Base-by-base conservation (phyloP, 2,329 filamentous ascomycete species). In the Colletotrichum sp. region DNA sequence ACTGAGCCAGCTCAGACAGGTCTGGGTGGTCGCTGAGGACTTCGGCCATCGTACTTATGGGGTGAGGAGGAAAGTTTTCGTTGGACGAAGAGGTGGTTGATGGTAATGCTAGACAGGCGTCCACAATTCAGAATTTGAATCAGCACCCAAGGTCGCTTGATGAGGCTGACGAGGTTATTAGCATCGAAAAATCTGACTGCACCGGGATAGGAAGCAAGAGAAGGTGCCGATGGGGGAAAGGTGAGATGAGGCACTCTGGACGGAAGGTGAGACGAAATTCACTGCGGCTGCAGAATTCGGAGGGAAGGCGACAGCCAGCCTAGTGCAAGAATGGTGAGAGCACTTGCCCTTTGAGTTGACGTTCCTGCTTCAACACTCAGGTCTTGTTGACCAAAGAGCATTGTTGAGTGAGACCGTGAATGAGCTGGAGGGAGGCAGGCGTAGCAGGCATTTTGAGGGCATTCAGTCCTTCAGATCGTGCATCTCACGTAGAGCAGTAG, bases 1-100 rank as follows among this genome's bases (percentile, higher is more conserved):
- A 74, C 25, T 71, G 71, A 16, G 76, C 78, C 80, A 85, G 76
- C 78, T 83, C 82, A 60, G 86, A 84, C 70, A 89, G 85, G 73
- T 89, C 88, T 68, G 87, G 83, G 70, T 90, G 89, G 66, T 90
- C 88, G 32, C 84, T 81, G 30, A 88, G 82, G 39, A 86, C 79
- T 56, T 90, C 88, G 75, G 89, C 85, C 89, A 91, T 91, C 66
- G 79, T 75, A 69, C 64, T 65, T 65, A 16, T 73, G 43, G 18
- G 66, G n/a, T 22, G 8, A 15, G 18, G 32, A 32, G 15, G 18
- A 27, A 52, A 16, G 18, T 65, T 27, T n/a, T 25, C 22, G 27
- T 30, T 2, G 27, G 30, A 65, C 12, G 34, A 12, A 30, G 18
- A 48, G 28, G 25, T 74, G 39, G 43, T 52, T 52, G n/a, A 52